phyloP scores from a whole-genome alignment of 441 rosid genomes.

The Lepidium campestre region DNA sequence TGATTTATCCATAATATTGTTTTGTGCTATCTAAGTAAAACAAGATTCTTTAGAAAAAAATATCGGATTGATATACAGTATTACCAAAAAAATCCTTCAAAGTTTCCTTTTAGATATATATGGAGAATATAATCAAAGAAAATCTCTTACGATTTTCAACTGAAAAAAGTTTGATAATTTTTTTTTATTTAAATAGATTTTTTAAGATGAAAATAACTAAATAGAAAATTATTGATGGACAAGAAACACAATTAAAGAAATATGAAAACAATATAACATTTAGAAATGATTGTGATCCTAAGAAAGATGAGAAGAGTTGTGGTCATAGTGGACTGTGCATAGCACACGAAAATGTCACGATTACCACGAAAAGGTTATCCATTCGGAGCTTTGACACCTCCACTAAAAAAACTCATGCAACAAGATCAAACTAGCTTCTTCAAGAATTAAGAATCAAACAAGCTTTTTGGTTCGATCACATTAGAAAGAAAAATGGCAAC shows the following conservation, averaged over 20 bases:
- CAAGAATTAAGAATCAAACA: background rate
- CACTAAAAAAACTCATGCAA: slow-evolving; percentile 4
- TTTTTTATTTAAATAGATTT: too few species aligned
- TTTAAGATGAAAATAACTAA: too few species aligned
- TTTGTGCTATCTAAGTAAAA: too few species aligned
- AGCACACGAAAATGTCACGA: slow-evolving; percentile 13
- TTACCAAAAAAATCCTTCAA: too few species aligned
- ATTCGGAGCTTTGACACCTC: background rate
- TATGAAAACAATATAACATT: background rate
- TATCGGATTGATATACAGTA: too few species aligned
- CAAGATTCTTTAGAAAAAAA: too few species aligned
- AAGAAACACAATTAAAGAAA: background rate
- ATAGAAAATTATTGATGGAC: too few species aligned
- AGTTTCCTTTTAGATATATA: too few species aligned
- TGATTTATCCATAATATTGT: too few species aligned
- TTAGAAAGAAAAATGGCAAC: slow-evolving; percentile 27
- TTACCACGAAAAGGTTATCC: slow-evolving; percentile 23
- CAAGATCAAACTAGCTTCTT: background rate
- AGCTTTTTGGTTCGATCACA: background rate
- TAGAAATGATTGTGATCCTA: background rate
- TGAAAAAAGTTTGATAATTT: too few species aligned
- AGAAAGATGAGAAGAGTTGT: background rate
- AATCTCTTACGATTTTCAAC: too few species aligned
- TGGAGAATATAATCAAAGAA: too few species aligned
- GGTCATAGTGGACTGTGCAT: slow-evolving; percentile 18